phyloP scores from a whole-genome alignment of 805 yeast genomes.

The Candida sanyiensis region DNA sequence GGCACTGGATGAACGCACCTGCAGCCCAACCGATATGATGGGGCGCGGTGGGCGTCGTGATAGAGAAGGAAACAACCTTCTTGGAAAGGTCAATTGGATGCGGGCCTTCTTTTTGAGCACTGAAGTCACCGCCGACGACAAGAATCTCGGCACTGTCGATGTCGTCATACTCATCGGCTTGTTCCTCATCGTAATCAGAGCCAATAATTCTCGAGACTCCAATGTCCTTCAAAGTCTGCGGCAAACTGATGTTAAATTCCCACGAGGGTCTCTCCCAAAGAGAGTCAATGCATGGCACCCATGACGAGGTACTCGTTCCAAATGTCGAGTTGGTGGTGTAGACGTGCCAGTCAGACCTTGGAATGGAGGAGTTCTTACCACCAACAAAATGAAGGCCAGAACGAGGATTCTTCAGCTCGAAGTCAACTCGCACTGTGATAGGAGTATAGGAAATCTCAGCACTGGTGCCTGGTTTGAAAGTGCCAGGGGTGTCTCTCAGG shows the following conservation, averaged over 20 bases:
- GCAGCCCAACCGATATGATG: constrained; percentile 95
- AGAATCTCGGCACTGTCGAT: constrained; percentile 41
- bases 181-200: constrained; percentile 21
- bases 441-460: constrained; percentile 62
- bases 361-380: constrained; percentile 38
- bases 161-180: constrained; percentile 29
- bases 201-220: constrained; percentile 35
- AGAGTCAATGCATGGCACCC: constrained; percentile 96
- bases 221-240: constrained; percentile 72
- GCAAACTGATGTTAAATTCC: constrained; percentile 84
- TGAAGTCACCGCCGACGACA: constrained; percentile 68
- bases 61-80: constrained; percentile 65
- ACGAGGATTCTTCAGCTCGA: constrained; percentile 55
- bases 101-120: constrained; percentile 60
- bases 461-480: constrained; percentile 22
- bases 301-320: constrained; percentile 81
- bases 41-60: constrained; percentile 82
- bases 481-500: constrained; percentile 34
- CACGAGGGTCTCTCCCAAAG: constrained; percentile 86
- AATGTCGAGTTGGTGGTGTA: constrained; percentile 77
- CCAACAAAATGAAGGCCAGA: constrained; percentile 77
- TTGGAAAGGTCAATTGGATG: constrained; percentile 72
- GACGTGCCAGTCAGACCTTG: constrained; percentile 64
- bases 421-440: constrained; percentile 61
- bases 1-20: constrained; percentile 73